phyloP scores from a whole-genome alignment of 306 rosid genomes.

The Vigna trinervia region DNA sequence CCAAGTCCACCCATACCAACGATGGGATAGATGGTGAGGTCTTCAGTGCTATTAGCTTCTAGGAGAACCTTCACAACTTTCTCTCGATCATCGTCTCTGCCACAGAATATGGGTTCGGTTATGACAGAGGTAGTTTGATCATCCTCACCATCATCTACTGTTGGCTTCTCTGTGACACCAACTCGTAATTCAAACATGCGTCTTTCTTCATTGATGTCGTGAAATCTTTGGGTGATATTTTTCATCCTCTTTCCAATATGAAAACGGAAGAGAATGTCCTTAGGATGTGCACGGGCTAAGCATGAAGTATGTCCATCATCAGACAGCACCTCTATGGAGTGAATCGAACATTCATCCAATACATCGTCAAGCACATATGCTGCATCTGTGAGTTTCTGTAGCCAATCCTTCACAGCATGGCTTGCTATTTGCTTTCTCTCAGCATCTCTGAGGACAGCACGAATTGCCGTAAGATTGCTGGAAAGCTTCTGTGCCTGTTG shows the following conservation, averaged over 20 bases:
- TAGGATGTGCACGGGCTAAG: neutral
- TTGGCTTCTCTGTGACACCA: neutral
- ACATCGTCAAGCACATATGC: neutral
- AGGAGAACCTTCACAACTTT: too few species aligned
- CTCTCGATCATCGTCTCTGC: too few species aligned
- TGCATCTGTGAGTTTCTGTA: slow-evolving; percentile 30
- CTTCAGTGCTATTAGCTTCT: too few species aligned
- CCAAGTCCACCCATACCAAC: too few species aligned
- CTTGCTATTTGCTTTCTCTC: slow-evolving; percentile 12
- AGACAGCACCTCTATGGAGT: neutral
- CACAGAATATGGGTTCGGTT: too few species aligned
- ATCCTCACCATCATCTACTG: too few species aligned
- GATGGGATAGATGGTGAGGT: too few species aligned
- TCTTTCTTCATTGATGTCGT: slow-evolving; percentile 20
- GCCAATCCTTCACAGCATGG: slow-evolving; percentile 14
- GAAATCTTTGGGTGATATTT: neutral
- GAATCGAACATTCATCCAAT: slow-evolving; percentile 26
- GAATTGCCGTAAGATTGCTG: neutral
- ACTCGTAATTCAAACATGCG: neutral
- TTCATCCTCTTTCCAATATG: slow-evolving; percentile 33
- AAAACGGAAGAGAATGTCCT: neutral
- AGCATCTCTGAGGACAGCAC: slow-evolving; percentile 34
- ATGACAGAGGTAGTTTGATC: too few species aligned
- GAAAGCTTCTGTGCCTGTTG: neutral
- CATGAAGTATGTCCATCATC: neutral